A percentile compares a stretch with the other conserved stretches of the same genome.
phyloP scores from a whole-genome alignment of 2,329 filamentous ascomycete species.

The Eutypella sp. region DNA sequence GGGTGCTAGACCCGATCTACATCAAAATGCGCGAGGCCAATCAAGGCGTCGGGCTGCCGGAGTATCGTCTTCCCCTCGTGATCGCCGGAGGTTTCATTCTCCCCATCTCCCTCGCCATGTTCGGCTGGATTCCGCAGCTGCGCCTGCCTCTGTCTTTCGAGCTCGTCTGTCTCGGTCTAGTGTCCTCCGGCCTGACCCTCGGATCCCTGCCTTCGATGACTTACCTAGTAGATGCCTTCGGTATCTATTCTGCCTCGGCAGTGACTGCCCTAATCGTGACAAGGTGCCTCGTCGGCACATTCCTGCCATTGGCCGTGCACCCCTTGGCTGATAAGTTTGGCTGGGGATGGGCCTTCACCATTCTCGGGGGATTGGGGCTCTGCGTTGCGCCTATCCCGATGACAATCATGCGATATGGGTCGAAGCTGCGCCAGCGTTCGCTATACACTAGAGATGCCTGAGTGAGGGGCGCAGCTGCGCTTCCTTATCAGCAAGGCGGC shows the following conservation, averaged over 20 bases:
- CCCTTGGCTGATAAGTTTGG: slow-evolving; percentile 44
- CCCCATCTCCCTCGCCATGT: slow-evolving; percentile 39
- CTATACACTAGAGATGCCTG: slow-evolving; percentile 38
- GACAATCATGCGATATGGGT: slow-evolving; percentile 45
- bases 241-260: slow-evolving; percentile 50
- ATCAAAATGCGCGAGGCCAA: slow-evolving; percentile 37
- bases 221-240: slow-evolving; percentile 54
- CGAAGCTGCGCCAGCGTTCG: slow-evolving; percentile 45
- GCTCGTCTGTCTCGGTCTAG: slow-evolving; percentile 36
- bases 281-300: slow-evolving; percentile 51
- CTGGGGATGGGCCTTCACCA: slow-evolving; percentile 46
- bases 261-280: slow-evolving; percentile 53
- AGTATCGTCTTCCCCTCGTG: slow-evolving; percentile 49
- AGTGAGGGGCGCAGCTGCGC: too few species aligned
- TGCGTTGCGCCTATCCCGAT: slow-evolving; percentile 46
- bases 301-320: slow-evolving; percentile 47
- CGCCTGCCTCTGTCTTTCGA: slow-evolving; percentile 37
- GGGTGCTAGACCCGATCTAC: slow-evolving; percentile 49
- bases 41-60: slow-evolving; percentile 40
- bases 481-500: too few species aligned
- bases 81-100: slow-evolving; percentile 42
- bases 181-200: slow-evolving; percentile 43
- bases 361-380: slow-evolving; percentile 37
- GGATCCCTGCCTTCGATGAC: slow-evolving; percentile 46
- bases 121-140: slow-evolving; percentile 47